A percentile compares a stretch with the other conserved stretches of the same genome.
Evolutionary conservation across 129 eudicot species (phyloP).

Genomic region (Oenanthe sinensis): DNA sequence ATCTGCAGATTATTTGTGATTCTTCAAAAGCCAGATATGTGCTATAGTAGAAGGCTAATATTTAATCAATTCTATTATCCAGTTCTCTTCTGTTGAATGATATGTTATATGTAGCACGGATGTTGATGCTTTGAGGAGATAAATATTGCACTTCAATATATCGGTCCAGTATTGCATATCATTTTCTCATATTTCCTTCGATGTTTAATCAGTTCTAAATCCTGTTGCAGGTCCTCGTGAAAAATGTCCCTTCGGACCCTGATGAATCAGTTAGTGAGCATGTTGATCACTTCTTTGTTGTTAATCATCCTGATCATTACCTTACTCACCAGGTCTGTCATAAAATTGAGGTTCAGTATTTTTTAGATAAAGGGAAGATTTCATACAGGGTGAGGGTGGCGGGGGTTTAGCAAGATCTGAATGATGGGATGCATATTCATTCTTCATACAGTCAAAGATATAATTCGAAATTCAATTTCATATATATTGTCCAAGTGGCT

Average conservation of each 20-base stretch:
- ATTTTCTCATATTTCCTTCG: constrained; percentile 2
- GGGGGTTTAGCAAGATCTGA: not conserved
- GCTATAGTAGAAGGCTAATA: not conserved
- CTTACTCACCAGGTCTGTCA: constrained; percentile 66
- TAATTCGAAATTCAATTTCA: not conserved
- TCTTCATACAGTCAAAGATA: not conserved
- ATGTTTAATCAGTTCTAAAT: constrained; percentile 5
- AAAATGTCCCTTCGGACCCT: constrained; percentile 85
- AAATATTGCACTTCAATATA: not conserved
- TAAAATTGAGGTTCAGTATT: not conserved
- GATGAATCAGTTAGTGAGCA: constrained; percentile 93
- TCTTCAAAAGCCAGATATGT: not conserved
- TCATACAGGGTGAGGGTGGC: not conserved
- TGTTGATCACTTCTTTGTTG: constrained; percentile 91
- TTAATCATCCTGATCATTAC: constrained; percentile 85
- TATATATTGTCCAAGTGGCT: not conserved
- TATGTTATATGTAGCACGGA: not conserved
- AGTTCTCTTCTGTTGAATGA: not conserved
- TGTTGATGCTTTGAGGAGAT: not conserved
- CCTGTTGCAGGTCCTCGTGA: constrained; percentile 73
- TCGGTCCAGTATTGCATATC: not conserved
- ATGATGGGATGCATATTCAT: not conserved
- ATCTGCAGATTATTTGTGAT: not conserved
- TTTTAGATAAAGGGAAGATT: not conserved
- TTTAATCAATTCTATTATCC: not conserved